Evolutionary conservation across 495 filamentous ascomycete species (phyloP).

Genomic region (Friedmanniomyces endolithicus): DNA sequence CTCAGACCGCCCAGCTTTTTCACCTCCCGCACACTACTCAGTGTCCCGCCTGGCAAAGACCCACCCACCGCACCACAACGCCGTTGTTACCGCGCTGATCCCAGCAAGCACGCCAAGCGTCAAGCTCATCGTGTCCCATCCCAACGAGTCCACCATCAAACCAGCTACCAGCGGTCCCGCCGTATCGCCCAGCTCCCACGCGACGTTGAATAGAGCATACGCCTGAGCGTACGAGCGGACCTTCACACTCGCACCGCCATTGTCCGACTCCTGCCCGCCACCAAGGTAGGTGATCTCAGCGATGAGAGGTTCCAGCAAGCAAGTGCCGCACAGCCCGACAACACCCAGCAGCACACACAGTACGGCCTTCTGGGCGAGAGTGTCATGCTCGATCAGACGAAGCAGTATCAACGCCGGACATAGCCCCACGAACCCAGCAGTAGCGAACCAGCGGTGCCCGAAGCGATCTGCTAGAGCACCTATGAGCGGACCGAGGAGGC

Average conservation of each 20-base stretch:
- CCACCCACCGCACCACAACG: conserved; percentile 24
- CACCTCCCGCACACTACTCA: no score
- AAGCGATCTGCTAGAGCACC: conserved; percentile 49
- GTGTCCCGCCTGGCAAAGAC: background rate
- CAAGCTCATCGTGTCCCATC: conserved; percentile 32
- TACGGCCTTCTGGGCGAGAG: conserved; percentile 47
- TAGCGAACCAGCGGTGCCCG: conserved; percentile 46
- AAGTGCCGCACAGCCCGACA: conserved; percentile 43
- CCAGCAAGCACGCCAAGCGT: conserved; percentile 25
- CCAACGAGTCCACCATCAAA: conserved; percentile 22
- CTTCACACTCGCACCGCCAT: conserved; percentile 26
- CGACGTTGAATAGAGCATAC: conserved; percentile 36
- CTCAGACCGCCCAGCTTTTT: no score
- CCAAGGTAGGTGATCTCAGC: conserved; percentile 51
- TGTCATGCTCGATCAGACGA: conserved; percentile 49
- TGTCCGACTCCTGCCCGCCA: conserved; percentile 22
- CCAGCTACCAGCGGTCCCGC: conserved; percentile 28
- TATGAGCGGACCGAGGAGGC: conserved; percentile 49
- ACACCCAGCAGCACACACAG: conserved; percentile 52
- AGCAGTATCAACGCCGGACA: conserved; percentile 52
- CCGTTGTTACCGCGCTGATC: conserved; percentile 24
- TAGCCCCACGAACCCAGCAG: conserved; percentile 46
- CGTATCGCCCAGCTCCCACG: conserved; percentile 29
- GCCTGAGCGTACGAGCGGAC: conserved; percentile 36
- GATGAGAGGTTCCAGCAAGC: conserved; percentile 50